Evolutionary conservation across 2,329 filamentous ascomycete genomes (phyloP).

Genomic region (Trichoderma arundinaceum): DNA sequence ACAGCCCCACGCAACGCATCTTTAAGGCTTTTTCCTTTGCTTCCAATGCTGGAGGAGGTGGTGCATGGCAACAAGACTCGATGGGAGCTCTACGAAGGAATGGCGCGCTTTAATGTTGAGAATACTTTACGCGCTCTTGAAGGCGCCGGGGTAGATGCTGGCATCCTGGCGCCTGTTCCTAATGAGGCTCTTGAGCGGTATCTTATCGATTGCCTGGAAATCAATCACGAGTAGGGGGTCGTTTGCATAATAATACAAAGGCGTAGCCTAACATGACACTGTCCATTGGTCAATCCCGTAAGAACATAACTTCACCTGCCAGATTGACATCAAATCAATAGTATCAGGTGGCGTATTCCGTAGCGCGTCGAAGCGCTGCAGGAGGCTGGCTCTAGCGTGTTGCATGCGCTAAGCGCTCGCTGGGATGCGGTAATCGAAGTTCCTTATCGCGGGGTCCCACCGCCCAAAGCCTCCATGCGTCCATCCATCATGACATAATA

Average conservation of each 20-base stretch:
- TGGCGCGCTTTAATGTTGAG: background rate
- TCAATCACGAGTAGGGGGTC: background rate
- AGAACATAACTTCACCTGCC: too few relatives aligned
- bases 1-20: background rate
- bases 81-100: background rate
- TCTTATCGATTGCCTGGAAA: background rate
- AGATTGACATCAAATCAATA: too few relatives aligned
- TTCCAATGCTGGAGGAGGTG: background rate
- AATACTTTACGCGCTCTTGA: background rate
- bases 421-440: constrained; percentile 31
- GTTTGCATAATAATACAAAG: too few relatives aligned
- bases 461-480: constrained; percentile 7
- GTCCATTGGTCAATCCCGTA: too few relatives aligned
- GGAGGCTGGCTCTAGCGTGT: constrained; percentile 14
- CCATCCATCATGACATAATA: constrained; percentile 36
- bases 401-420: constrained; percentile 14
- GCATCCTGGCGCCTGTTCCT: background rate
- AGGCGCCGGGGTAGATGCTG: background rate
- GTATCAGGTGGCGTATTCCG: too few relatives aligned
- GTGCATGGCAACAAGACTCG: background rate
- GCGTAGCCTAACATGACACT: too few relatives aligned
- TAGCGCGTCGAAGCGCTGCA: background rate
- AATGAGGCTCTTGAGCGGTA: background rate
- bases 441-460: constrained; percentile 38
- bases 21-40: background rate